A percentile compares a stretch with the other conserved stretches of the same genome.
Evolutionary conservation across 805 yeast genomes (phyloP).

Genomic region (Yarrowia alimentaria): DNA sequence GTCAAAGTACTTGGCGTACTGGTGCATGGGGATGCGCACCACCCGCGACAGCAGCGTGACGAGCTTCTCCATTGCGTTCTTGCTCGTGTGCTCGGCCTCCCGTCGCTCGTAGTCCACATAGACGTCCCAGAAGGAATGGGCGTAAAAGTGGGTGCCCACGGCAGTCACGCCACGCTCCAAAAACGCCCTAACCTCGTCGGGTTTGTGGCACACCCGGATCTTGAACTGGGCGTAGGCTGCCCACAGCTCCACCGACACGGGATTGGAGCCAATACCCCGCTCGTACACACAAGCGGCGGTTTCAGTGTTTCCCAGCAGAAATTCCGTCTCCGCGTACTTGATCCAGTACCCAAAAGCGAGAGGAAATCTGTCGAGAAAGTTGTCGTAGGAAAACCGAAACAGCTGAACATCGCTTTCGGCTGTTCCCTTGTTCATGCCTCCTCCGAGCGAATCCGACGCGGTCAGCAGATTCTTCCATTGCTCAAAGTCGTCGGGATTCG

Average conservation of each 20-base stretch:
- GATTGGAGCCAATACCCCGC: slow-evolving; percentile 38
- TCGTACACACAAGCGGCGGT: slow-evolving; percentile 39
- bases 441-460: slow-evolving; percentile 36
- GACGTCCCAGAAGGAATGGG: slow-evolving; percentile 82
- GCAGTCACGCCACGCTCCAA: slow-evolving; percentile 50
- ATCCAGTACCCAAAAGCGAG: slow-evolving; percentile 45
- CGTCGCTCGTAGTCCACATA: slow-evolving; percentile 61
- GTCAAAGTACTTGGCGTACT: slow-evolving; percentile 74
- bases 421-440: slow-evolving; percentile 38
- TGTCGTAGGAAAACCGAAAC: slow-evolving; percentile 37
- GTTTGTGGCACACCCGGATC: slow-evolving; percentile 34
- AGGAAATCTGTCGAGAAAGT: slow-evolving; percentile 41
- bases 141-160: slow-evolving; percentile 69
- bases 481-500: slow-evolving; percentile 38
- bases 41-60: slow-evolving; percentile 43
- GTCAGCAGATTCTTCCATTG: slow-evolving; percentile 41
- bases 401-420: slow-evolving; percentile 34
- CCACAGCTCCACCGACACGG: slow-evolving; percentile 42
- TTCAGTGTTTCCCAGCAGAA: slow-evolving; percentile 38
- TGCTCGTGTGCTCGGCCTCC: slow-evolving; percentile 37
- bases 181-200: slow-evolving; percentile 31
- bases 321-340: slow-evolving; percentile 43
- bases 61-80: slow-evolving; percentile 42
- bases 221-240: slow-evolving; percentile 41
- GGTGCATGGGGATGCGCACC: slow-evolving; percentile 66